These are phyloP conservation scores for Cladosporium sp. DNA, from an alignment of 2,329 filamentous ascomycete genomes.

Conservation along the genomic window DNA sequence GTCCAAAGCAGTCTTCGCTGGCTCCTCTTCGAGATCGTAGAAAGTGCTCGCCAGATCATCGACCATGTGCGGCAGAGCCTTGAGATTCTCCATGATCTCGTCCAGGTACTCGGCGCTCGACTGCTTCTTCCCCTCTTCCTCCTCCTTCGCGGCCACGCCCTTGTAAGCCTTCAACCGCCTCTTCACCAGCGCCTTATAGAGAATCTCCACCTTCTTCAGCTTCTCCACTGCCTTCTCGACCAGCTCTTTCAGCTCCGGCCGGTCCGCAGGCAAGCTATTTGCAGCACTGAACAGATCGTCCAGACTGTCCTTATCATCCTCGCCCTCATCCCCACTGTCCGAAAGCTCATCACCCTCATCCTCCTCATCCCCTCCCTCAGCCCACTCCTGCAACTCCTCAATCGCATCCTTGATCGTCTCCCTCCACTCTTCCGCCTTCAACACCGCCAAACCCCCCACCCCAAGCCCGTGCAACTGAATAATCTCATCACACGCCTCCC, in stretches of 20 bases:
- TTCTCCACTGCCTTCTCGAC: conserved; percentile 62
- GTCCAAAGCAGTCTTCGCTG: conserved; percentile 57
- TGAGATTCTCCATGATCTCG: conserved; percentile 52
- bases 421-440: conserved; percentile 68
- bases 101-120: conserved; percentile 43
- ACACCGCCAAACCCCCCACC: conserved; percentile 64
- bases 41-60: conserved; percentile 69
- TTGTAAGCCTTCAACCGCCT: conserved; percentile 54
- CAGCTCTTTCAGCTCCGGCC: conserved; percentile 63
- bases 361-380: conserved; percentile 56
- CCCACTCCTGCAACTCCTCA: conserved; percentile 84
- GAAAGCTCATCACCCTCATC: conserved; percentile 34
- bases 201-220: conserved; percentile 61
- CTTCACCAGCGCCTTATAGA: conserved; percentile 68
- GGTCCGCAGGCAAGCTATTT: conserved; percentile 58
- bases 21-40: conserved; percentile 61
- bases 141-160: conserved; percentile 14
- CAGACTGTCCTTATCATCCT: conserved; percentile 50
- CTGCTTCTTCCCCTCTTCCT: conserved; percentile 15
- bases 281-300: conserved; percentile 65
- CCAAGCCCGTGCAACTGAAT: conserved; percentile 61
- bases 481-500: conserved; percentile 77
- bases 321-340: conserved; percentile 36
- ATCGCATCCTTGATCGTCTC: conserved; percentile 78
- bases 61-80: conserved; percentile 60